A percentile compares a stretch with the other conserved stretches of the same genome.
phyloP scores from a whole-genome alignment of 208 protist genomes.

The Naegleria lovaniensis region DNA sequence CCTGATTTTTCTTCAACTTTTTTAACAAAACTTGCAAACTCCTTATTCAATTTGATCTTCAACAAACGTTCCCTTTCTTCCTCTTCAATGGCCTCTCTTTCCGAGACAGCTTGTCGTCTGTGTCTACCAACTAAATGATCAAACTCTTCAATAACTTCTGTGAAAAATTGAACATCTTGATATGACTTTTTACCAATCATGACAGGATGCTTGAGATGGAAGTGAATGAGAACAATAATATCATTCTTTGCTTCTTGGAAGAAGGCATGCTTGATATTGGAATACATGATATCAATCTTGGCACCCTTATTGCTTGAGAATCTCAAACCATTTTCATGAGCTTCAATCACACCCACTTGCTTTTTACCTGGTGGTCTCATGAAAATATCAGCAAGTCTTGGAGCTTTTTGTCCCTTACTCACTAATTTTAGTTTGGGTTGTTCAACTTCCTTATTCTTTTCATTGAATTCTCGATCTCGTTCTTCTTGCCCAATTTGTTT shows the following conservation, averaged over 20 bases:
- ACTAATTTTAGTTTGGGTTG: constrained; percentile 54
- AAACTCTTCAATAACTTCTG: constrained; percentile 71
- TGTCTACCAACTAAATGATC: constrained; percentile 9
- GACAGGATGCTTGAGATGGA: constrained; percentile 90
- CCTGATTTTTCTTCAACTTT: constrained; percentile 49
- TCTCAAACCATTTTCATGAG: constrained; percentile 89
- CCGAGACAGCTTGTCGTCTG: constrained; percentile 26
- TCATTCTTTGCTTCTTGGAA: constrained; percentile 86
- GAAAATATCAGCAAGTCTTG: not conserved
- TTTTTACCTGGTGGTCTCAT: constrained; percentile 43
- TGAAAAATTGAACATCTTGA: constrained; percentile 88
- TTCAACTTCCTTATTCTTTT: not conserved
- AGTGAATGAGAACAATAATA: constrained; percentile 85
- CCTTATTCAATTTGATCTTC: constrained; percentile 51
- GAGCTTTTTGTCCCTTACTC: constrained; percentile 16
- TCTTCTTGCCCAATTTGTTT: constrained; percentile 57
- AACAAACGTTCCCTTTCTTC: constrained; percentile 53
- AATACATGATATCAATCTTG: constrained; percentile 80
- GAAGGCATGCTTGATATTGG: constrained; percentile 93
- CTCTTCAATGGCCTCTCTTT: constrained; percentile 58
- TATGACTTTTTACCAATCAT: constrained; percentile 81
- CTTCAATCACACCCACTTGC: constrained; percentile 74
- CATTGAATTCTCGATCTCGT: constrained; percentile 8
- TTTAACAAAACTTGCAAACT: constrained; percentile 55
- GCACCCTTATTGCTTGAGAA: constrained; percentile 69